These are phyloP conservation scores for Venturiaceae sp. DNA, from an alignment of 2,329 filamentous ascomycete species.

Conservation along the genomic window DNA sequence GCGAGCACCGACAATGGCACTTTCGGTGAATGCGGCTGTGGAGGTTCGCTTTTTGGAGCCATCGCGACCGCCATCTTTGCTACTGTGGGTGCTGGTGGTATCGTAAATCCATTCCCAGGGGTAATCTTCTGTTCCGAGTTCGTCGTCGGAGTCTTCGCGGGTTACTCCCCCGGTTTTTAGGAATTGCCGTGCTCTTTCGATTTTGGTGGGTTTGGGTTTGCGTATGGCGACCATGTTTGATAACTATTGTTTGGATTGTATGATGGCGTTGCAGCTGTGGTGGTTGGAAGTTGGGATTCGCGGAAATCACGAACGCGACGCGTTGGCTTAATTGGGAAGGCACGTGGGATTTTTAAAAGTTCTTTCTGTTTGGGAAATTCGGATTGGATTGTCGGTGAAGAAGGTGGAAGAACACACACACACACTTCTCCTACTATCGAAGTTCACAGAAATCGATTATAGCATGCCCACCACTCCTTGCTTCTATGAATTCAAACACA, in stretches of 20 bases:
- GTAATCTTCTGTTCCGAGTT: conserved; percentile 49
- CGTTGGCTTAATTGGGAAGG: background rate
- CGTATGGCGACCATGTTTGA: background rate
- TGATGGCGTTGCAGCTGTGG: too few relatives aligned
- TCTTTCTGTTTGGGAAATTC: too few relatives aligned
- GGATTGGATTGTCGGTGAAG: too few relatives aligned
- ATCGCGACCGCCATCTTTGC: conserved; percentile 1
- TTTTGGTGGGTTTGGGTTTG: conserved; percentile 19
- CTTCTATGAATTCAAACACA: too few relatives aligned
- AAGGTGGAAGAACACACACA: too few relatives aligned
- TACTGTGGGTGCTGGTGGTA: conserved; percentile 11
- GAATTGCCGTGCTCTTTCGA: conserved; percentile 37
- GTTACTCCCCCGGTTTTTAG: conserved; percentile 52
- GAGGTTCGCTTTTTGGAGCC: conserved; percentile 13
- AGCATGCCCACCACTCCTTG: too few relatives aligned
- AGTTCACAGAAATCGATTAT: too few relatives aligned
- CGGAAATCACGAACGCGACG: background rate
- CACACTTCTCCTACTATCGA: too few relatives aligned
- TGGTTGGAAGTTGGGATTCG: background rate
- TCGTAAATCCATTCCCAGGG: conserved; percentile 50
- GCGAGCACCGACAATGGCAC: conserved; percentile 65
- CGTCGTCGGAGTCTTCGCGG: conserved; percentile 80
- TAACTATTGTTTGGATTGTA: background rate
- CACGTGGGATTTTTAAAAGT: too few relatives aligned
- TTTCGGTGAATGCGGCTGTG: conserved; percentile 19